phyloP scores from a whole-genome alignment of 805 yeast species.

The Saturnispora dispora region DNA sequence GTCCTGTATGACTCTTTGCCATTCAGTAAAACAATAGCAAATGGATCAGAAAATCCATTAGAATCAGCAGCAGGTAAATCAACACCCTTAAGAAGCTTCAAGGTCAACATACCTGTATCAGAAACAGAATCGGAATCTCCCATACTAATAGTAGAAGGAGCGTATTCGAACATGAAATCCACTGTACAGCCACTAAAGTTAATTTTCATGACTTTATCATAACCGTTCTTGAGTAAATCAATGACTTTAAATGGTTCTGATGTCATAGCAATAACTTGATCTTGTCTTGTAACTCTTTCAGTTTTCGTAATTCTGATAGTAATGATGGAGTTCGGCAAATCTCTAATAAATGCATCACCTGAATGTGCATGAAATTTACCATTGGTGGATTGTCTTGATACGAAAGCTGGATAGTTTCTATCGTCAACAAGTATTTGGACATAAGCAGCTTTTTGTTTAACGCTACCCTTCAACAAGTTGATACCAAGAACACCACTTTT shows the following conservation, averaged over 20 bases:
- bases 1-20: constrained; percentile 48
- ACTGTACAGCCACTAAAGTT: constrained; percentile 32
- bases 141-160: constrained; percentile 46
- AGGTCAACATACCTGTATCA: constrained; percentile 57
- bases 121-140: constrained; percentile 41
- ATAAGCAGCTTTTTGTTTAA: constrained; percentile 37
- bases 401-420: constrained; percentile 47
- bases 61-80: constrained; percentile 51
- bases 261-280: constrained; percentile 44
- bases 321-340: constrained; percentile 50
- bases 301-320: constrained; percentile 50
- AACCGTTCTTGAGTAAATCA: constrained; percentile 45
- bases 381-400: constrained; percentile 40
- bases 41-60: constrained; percentile 76
- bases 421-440: constrained; percentile 63
- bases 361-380: constrained; percentile 36
- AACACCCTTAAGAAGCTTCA: constrained; percentile 50
- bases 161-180: constrained; percentile 45
- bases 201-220: constrained; percentile 37
- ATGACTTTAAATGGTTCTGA: constrained; percentile 42
- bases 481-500: constrained; percentile 58
- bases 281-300: constrained; percentile 36
- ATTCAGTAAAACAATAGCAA: constrained; percentile 42
- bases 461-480: constrained; percentile 41
- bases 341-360: constrained; percentile 60